Evolutionary conservation across 345 rosid species (phyloP), one percentile per base, ranked within the genome.

Genomic region (Physaria fendleri): DNA sequence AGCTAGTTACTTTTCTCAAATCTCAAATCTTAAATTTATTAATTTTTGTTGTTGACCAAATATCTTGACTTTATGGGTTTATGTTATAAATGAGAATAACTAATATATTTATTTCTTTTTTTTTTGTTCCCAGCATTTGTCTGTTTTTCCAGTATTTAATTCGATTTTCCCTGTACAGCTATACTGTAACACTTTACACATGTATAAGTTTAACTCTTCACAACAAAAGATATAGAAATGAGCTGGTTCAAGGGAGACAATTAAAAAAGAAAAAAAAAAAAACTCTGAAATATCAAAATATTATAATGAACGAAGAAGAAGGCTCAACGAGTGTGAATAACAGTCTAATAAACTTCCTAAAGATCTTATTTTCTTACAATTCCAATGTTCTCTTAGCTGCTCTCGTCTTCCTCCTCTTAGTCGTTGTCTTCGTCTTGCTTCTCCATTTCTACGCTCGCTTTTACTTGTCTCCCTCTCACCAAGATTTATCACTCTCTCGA

Each of bases 391-490:
- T 84, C 76, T 77, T 90, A 1, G 97, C 93, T 13, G 95, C 95
- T 8, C 61, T 87, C 10, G 78, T 82, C 45, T 81, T 83, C 23
- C 77, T 90, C 2, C 90, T 90, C 17, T 50, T 87, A 9, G 93
- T 83, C 5, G 78, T 87, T 68, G 85, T 90, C 67, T 85, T 87
- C 45, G 87, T 90, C 47, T 34, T 87, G 42, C 81, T 90, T 57
- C 95, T 90, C 65, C 93, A 90, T 61, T 63, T 90, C 72, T 90
- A 90, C 53, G 90, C 97, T 71, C 78, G 74, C 54, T 85, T 80
- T 74, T 80, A 77, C 83, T 72, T 81, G 59, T 72, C 81, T 5
- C 80, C 71, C 15, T 71, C 85, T 44, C 53, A 50, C 78, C 79
- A 46, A 68, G 71, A 18, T 68, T 48, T 56, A 61, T 50, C 14